Evolutionary conservation across 371 early-diverging fungal genomes (phyloP).

Genomic region (Lichtheimia hyalospora): DNA sequence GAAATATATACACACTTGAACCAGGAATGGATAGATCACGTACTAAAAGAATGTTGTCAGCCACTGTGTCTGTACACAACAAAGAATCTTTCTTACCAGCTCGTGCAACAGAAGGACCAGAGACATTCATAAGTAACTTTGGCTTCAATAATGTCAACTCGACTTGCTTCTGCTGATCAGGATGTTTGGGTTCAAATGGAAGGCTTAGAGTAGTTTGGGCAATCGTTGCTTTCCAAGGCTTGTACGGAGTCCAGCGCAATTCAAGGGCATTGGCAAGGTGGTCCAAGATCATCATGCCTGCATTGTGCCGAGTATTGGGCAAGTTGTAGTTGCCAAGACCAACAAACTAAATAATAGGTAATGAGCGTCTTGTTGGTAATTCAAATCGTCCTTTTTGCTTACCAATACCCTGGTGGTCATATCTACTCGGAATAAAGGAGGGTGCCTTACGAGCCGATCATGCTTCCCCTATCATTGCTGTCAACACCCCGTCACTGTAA

Average conservation of each 20-base stretch:
- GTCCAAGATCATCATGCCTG: constrained; percentile 75
- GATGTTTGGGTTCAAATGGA: constrained; percentile 13
- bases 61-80: background rate
- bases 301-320: constrained; percentile 73
- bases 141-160: constrained; percentile 66
- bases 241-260: constrained; percentile 47
- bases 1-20: constrained; percentile 61
- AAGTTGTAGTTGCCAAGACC: constrained; percentile 72
- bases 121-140: constrained; percentile 68
- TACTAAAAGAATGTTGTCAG: constrained; percentile 18
- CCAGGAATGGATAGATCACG: constrained; percentile 36
- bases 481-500: no score
- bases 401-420: no score
- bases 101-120: constrained; percentile 66
- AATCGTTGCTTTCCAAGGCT: constrained; percentile 42
- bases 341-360: constrained; percentile 47
- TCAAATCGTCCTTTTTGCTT: no score
- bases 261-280: constrained; percentile 46
- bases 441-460: no score
- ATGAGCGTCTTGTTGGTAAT: no score
- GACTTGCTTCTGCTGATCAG: constrained; percentile 21
- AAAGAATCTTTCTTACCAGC: constrained; percentile 49
- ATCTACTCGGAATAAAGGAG: no score
- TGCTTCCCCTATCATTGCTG: no score
- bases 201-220: constrained; percentile 33